These are phyloP conservation scores for Saccharomyces pastorianus DNA, from an alignment of 1,139 yeast genomes.

Conservation along the genomic window DNA sequence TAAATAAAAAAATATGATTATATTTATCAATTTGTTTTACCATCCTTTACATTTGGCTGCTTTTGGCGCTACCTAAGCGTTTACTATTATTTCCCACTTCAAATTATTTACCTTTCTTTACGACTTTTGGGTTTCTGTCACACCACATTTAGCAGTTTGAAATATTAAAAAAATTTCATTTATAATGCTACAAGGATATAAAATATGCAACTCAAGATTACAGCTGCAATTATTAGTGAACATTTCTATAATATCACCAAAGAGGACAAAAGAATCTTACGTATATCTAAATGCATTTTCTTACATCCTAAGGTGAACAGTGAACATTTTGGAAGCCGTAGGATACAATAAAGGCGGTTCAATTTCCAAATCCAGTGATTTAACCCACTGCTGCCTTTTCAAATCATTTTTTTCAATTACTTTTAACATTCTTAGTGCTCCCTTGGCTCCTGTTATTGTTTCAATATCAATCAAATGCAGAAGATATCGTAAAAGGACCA, in stretches of 20 bases:
- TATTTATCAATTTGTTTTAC: background rate
- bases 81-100: no score
- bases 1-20: constrained; percentile 2
- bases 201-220: no score
- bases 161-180: no score
- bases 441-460: background rate
- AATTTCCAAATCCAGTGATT: background rate
- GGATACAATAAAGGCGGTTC: background rate
- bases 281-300: no score
- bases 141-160: no score
- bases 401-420: background rate
- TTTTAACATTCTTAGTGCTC: background rate
- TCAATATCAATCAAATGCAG: background rate
- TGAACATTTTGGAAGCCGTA: background rate
- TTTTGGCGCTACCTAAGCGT: no score
- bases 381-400: background rate
- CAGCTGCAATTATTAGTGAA: no score
- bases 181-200: no score
- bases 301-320: background rate
- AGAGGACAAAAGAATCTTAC: no score
- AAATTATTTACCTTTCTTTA: no score
- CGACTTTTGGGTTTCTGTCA: no score
- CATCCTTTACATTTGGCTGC: no score
- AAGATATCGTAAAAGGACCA: constrained; percentile 9
- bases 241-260: background rate